Evolutionary conservation across 1,284 basidiomycete genomes (phyloP).

Genomic region (Sanghuangporus weigelae): DNA sequence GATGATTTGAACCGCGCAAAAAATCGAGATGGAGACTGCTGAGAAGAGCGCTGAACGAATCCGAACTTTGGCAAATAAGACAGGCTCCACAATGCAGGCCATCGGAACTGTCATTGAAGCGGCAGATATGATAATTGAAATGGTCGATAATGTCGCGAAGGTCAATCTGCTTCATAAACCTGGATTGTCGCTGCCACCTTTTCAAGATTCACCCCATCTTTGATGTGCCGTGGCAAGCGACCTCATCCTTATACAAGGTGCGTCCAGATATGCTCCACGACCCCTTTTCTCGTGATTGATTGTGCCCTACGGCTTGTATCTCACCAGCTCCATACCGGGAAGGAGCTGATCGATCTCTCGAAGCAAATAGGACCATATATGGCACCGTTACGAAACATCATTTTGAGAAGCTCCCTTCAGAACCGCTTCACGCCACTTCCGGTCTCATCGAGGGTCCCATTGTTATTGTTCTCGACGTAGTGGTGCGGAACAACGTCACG

Average conservation of each 20-base stretch:
- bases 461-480: background rate
- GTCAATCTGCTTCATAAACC: background rate
- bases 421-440: background rate
- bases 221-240: background rate
- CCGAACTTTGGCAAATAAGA: background rate
- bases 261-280: background rate
- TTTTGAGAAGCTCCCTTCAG: background rate
- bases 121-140: background rate
- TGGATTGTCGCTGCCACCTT: background rate
- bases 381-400: background rate
- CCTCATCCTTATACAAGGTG: background rate
- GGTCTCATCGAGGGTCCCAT: background rate
- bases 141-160: background rate
- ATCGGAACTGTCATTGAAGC: background rate
- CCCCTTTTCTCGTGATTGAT: background rate
- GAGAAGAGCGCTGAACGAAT: background rate
- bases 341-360: background rate
- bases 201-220: background rate
- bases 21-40: background rate
- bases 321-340: background rate
- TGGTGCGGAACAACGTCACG: constrained; percentile 22
- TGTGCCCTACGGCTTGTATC: background rate
- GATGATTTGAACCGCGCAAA: background rate
- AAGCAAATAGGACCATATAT: background rate
- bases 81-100: background rate